phyloP scores from a whole-genome alignment of 2,329 filamentous ascomycete species.

The Berkeleyomyces rouxiae region DNA sequence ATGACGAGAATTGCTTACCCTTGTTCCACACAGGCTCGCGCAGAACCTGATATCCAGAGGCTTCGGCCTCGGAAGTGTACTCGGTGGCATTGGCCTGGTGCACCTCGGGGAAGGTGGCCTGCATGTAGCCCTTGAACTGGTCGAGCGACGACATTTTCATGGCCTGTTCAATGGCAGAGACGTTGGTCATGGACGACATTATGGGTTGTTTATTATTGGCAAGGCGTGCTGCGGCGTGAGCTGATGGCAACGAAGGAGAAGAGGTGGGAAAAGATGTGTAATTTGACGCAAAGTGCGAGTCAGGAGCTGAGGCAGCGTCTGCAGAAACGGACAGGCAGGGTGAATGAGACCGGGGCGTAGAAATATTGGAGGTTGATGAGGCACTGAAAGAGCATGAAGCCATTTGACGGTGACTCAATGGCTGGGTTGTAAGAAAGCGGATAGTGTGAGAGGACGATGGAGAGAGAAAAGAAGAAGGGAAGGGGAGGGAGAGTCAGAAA shows the following conservation, averaged over 20 bases:
- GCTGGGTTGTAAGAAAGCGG: not conserved
- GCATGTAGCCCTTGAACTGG: constrained; percentile 42
- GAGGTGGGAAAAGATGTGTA: constrained; percentile 23
- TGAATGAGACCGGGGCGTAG: constrained; percentile 37
- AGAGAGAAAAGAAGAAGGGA: not conserved
- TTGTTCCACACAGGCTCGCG: constrained; percentile 49
- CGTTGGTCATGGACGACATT: constrained; percentile 36
- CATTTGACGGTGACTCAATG: constrained; percentile 2
- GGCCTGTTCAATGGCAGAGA: constrained; percentile 38
- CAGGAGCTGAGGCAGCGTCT: constrained; percentile 27
- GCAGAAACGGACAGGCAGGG: constrained; percentile 15
- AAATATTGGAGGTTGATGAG: constrained; percentile 33
- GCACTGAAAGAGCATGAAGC: constrained; percentile 22
- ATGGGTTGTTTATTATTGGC: constrained; percentile 32
- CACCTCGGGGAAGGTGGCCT: constrained; percentile 38
- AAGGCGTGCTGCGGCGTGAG: constrained; percentile 33
- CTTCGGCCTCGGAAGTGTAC: constrained; percentile 34
- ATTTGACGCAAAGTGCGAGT: constrained; percentile 31
- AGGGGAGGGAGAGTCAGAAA: not conserved
- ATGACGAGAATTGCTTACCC: constrained; percentile 28
- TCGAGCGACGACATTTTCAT: constrained; percentile 46
- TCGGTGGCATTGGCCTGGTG: constrained; percentile 37
- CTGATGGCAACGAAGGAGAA: constrained; percentile 18
- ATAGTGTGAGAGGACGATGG: not conserved
- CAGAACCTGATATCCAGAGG: constrained; percentile 44